Evolutionary conservation across 495 filamentous ascomycete species (phyloP).

Genomic region (Aspergillus affinis): DNA sequence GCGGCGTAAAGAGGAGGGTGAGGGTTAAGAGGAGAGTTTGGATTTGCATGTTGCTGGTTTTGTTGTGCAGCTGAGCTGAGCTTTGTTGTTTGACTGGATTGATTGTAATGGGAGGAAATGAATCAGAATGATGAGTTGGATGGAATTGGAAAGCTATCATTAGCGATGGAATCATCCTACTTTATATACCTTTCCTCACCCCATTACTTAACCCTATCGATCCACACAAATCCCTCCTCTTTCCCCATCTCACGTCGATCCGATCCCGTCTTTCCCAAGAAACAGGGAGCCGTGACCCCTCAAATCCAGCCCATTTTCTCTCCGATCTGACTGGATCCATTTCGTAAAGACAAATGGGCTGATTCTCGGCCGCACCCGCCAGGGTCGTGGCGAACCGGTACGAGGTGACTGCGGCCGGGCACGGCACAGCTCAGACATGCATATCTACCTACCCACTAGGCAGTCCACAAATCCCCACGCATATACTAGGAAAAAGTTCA

Average conservation of each 20-base stretch:
- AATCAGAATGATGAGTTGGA: not conserved
- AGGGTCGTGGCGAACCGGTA: too few relatives aligned
- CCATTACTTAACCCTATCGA: not conserved
- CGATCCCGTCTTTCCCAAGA: too few relatives aligned
- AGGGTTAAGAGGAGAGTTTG: constrained; percentile 25
- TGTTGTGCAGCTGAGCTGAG: constrained; percentile 5
- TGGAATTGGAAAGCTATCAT: not conserved
- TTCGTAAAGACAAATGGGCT: not conserved
- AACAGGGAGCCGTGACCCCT: not conserved
- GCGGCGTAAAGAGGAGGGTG: constrained; percentile 27
- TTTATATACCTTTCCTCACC: not conserved
- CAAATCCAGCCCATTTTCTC: too few relatives aligned
- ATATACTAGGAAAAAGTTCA: too few relatives aligned
- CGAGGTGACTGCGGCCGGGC: too few relatives aligned
- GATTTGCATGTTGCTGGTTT: constrained; percentile 31
- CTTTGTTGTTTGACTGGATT: constrained; percentile 7
- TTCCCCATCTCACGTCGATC: not conserved
- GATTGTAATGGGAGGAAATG: not conserved
- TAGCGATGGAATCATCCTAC: not conserved
- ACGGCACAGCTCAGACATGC: not conserved
- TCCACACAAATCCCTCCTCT: not conserved
- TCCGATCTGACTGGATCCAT: not conserved
- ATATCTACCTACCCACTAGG: not conserved
- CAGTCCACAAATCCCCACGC: too few relatives aligned
- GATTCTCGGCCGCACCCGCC: not conserved